Evolutionary conservation across 2,329 filamentous ascomycete species (phyloP), one percentile per base, ranked within the genome.

Genomic region (Fusarium praegraminearum): DNA sequence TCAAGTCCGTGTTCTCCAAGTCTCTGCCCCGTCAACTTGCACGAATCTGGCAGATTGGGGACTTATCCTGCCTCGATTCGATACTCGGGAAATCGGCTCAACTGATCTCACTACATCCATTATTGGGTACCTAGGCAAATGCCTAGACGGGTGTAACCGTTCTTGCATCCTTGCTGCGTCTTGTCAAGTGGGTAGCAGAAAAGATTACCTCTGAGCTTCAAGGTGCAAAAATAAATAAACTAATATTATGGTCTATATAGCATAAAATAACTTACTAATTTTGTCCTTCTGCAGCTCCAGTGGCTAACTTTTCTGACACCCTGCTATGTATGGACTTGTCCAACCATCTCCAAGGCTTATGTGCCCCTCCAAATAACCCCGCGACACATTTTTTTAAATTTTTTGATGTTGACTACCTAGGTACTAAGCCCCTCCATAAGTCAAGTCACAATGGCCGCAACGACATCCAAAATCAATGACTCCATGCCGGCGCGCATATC

Each of bases 401-500:
- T 55, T 54, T 54, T 49, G 41, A 38, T 51, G 38, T 32, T 50
- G 38, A 20, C 40, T 51, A 40, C 18, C 16, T 67, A n/a, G n/a
- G n/a, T n/a, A n/a, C 28, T 30, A 30, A 30, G 53, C 64, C 65
- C 62, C 65, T 60, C 58, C 58, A 33, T 28, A 49, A 16, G 35
- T 12, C 46, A 52, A 52, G 22, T 51, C 65, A 68, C 66, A 49
- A 80, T 80, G 76, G 70, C 77, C 43, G 54, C 62, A 38, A 56
- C 54, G 43, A 77, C 78, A 71, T 65, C 78, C 20, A 45, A 75
- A 52, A 76, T 81, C 60, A 79, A 84, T 77, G 87, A 89, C 78
- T 83, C 83, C 33, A 80, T 88, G 73, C 79, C 82, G 26, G 76
- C 83, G 33, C 86, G 87, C 76, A 86, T 89, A 74, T 84, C 86